phyloP scores from a whole-genome alignment of 208 protist genomes.

The Leishmania amazonensis region DNA sequence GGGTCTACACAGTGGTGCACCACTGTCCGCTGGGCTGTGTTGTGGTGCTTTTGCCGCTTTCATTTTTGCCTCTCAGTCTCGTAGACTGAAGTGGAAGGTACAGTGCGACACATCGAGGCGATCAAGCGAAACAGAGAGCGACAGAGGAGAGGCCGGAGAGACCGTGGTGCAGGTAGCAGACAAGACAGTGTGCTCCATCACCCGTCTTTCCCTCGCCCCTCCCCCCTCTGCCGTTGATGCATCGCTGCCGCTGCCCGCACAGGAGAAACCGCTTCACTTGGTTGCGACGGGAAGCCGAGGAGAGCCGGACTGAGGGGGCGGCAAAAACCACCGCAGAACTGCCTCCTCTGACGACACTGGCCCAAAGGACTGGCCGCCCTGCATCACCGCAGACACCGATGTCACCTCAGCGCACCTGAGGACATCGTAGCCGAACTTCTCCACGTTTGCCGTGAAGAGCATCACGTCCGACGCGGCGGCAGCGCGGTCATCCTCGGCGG shows the following conservation, averaged over 20 bases:
- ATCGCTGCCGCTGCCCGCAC: too few species aligned
- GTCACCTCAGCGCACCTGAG: constrained; percentile 60
- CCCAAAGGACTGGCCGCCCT: constrained; percentile 26
- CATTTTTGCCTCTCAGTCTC: neutral
- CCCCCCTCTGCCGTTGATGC: neutral
- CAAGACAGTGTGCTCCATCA: neutral
- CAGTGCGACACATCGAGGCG: neutral
- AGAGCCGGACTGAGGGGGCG: neutral
- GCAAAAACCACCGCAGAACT: constrained; percentile 81
- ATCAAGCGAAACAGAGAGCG: neutral
- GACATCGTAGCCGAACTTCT: constrained; percentile 91
- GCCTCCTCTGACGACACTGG: constrained; percentile 55
- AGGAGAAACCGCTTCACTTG: constrained; percentile 1
- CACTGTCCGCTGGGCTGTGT: neutral
- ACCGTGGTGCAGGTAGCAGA: neutral
- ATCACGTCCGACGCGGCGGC: constrained; percentile 68
- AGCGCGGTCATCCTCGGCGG: constrained; percentile 33
- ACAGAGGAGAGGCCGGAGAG: neutral
- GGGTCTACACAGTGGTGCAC: neutral
- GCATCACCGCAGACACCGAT: constrained; percentile 41
- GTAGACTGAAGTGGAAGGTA: neutral
- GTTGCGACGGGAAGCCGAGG: constrained; percentile 1
- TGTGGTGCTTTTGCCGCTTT: neutral
- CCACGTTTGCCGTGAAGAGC: constrained; percentile 90
- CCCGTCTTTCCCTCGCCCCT: neutral